Conservation (phyloP, 345 rosid species). For the Brassica nigra region DNA sequence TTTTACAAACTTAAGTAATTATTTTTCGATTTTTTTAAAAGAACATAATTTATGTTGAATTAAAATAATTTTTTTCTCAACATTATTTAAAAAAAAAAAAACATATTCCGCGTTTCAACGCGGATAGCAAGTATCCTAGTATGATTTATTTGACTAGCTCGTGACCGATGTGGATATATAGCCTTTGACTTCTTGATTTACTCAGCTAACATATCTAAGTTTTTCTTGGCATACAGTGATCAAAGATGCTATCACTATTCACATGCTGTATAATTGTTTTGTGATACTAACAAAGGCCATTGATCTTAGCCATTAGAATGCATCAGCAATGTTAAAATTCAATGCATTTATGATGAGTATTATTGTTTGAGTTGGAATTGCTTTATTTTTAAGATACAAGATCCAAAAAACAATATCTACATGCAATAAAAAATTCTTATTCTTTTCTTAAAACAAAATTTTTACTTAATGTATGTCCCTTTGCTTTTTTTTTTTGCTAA, state of each 20-base stretch:
- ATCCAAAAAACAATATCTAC: conserved; percentile 3
- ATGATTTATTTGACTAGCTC: background rate
- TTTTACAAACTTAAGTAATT: too few species aligned
- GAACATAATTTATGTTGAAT: too few species aligned
- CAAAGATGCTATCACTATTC: background rate
- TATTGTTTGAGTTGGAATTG: conserved; percentile 14
- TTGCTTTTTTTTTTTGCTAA: background rate
- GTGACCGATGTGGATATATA: background rate
- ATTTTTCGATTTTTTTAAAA: too few species aligned
- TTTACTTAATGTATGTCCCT: conserved; percentile 13
- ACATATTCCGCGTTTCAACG: too few species aligned
- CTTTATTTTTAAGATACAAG: conserved; percentile 20
- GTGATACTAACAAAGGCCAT: conserved; percentile 17
- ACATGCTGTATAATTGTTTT: background rate
- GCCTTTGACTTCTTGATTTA: background rate
- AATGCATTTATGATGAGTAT: conserved; percentile 10
- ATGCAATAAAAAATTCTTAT: conserved; percentile 5
- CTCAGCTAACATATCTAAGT: background rate
- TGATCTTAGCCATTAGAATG: background rate
- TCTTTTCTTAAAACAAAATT: background rate
- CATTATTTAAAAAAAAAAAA: too few species aligned
- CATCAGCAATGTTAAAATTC: background rate
- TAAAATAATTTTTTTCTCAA: too few species aligned
- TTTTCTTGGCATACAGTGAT: background rate
- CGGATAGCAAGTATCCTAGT: too few species aligned